These are phyloP conservation scores for Oidiodendron maius DNA, from an alignment of 495 filamentous ascomycete genomes.

Conservation along the genomic window DNA sequence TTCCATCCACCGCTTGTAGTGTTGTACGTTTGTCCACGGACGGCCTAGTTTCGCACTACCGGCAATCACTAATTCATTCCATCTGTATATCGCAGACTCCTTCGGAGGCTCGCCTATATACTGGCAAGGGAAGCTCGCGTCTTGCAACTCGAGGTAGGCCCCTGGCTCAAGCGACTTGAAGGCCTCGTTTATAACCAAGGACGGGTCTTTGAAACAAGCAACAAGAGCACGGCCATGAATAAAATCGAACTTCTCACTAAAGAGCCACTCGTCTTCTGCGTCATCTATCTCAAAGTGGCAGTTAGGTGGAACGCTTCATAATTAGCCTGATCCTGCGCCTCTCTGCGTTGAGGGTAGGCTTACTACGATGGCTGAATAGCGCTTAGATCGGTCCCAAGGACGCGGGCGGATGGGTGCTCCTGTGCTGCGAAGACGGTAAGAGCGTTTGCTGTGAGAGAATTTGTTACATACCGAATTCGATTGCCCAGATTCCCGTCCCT, in stretches of 20 bases:
- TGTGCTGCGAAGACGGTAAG: background rate
- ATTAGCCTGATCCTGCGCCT: background rate
- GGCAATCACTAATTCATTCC: too few relatives aligned
- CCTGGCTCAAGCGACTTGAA: background rate
- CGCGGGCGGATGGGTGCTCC: constrained; percentile 6
- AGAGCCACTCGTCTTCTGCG: constrained; percentile 42
- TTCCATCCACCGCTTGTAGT: constrained; percentile 27
- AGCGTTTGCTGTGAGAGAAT: background rate
- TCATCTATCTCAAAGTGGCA: constrained; percentile 42
- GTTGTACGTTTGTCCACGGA: background rate
- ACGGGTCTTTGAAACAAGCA: constrained; percentile 2
- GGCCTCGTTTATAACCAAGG: background rate
- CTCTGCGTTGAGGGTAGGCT: background rate
- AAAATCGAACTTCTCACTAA: constrained; percentile 35
- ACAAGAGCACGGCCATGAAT: constrained; percentile 9
- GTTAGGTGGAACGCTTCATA: constrained; percentile 36
- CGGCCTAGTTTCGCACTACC: too few relatives aligned
- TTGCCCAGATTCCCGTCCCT: background rate
- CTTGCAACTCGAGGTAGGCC: background rate
- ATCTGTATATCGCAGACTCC: too few relatives aligned
- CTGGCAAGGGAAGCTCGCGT: background rate
- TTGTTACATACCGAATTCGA: background rate
- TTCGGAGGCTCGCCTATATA: background rate
- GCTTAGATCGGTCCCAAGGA: constrained; percentile 30
- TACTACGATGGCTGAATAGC: constrained; percentile 27